Evolutionary conservation across 139 green algal species (phyloP).

Genomic region (Coelastrella sp.): DNA sequence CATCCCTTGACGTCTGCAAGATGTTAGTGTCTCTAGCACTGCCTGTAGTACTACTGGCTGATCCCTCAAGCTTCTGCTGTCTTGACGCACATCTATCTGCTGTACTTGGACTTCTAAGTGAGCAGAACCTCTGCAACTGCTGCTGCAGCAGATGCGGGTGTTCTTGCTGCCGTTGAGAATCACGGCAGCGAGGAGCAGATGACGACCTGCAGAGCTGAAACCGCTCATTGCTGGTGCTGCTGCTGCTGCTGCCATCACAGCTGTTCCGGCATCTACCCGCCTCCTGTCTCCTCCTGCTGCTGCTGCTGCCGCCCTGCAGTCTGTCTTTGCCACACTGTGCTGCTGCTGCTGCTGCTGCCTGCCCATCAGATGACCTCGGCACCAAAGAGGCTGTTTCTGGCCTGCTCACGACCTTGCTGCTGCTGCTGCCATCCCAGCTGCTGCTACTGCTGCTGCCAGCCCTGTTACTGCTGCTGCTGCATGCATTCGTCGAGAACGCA

Average conservation of each 20-base stretch:
- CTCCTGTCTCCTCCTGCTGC: no score
- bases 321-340: background rate
- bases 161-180: no score
- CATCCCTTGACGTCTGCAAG: no score
- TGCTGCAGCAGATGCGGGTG: background rate
- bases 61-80: background rate
- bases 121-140: background rate
- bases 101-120: no score
- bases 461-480: no score
- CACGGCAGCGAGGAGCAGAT: background rate
- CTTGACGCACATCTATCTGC: background rate
- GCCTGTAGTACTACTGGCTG: background rate
- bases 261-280: no score
- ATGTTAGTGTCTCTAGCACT: background rate
- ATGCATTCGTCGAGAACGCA: no score
- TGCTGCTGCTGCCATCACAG: background rate
- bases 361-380: no score
- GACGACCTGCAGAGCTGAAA: background rate
- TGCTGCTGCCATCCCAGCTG: background rate
- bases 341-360: conserved; percentile 4
- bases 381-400: background rate
- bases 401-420: background rate
- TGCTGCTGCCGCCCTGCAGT: background rate
- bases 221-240: background rate
- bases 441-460: no score